phyloP scores from a whole-genome alignment of 2,329 filamentous ascomycete species.

The Arthroderma sp. region DNA sequence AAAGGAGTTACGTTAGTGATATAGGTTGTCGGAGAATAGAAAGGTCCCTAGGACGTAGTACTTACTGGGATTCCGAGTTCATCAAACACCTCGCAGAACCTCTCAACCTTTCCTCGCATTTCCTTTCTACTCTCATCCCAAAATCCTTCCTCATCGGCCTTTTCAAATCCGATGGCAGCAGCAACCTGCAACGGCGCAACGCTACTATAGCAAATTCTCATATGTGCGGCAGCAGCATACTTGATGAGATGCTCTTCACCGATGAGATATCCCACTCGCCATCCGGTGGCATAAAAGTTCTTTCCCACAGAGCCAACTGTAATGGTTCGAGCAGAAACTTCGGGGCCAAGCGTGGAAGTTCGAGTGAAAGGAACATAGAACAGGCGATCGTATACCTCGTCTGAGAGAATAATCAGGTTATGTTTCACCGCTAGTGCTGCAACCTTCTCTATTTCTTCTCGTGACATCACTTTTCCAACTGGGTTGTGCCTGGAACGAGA shows the following conservation, averaged over 20 bases:
- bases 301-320: conserved; percentile 95
- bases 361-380: conserved; percentile 93
- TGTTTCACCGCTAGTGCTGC: conserved; percentile 83
- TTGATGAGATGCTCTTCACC: conserved; percentile 79
- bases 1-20: not conserved
- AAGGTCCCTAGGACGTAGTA: not conserved
- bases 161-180: conserved; percentile 82
- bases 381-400: conserved; percentile 87
- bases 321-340: conserved; percentile 74
- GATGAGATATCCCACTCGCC: conserved; percentile 92
- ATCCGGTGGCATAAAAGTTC: conserved; percentile 96
- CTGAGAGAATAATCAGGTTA: conserved; percentile 83
- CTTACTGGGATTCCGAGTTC: conserved; percentile 55
- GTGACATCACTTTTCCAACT: conserved; percentile 87
- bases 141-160: conserved; percentile 73
- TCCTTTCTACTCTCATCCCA: conserved; percentile 73
- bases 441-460: conserved; percentile 68
- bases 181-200: conserved; percentile 92
- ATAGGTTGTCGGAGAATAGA: not conserved
- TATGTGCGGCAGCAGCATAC: conserved; percentile 84
- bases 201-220: conserved; percentile 87
- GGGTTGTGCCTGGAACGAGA: conserved; percentile 56
- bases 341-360: conserved; percentile 78
- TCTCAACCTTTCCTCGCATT: conserved; percentile 79
- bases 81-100: conserved; percentile 69